A percentile compares a stretch with the other conserved stretches of the same genome.
Evolutionary conservation across 495 filamentous ascomycete species (phyloP).

Genomic region (Podospora australis): DNA sequence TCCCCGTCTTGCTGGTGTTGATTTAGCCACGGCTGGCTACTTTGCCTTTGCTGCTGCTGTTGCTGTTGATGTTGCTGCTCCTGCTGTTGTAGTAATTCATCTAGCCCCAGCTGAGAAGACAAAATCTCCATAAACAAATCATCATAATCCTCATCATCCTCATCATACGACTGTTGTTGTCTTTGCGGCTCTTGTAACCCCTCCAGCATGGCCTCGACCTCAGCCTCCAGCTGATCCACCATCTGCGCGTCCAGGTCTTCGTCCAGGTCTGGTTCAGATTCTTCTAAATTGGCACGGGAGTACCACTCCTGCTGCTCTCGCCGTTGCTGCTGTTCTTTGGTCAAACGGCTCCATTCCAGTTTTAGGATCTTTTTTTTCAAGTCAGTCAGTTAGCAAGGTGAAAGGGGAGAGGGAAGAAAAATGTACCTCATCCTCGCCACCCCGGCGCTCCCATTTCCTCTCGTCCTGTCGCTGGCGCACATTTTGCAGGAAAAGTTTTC

Average conservation of each 20-base stretch:
- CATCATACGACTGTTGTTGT: background rate
- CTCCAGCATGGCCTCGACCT: constrained; percentile 50
- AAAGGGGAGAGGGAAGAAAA: background rate
- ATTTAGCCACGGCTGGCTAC: too few relatives aligned
- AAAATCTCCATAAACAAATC: constrained; percentile 48
- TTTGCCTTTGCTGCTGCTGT: constrained; percentile 1
- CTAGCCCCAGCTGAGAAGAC: constrained; percentile 1
- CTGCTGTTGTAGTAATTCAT: background rate
- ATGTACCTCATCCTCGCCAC: constrained; percentile 70
- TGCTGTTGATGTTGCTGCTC: background rate
- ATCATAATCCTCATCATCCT: constrained; percentile 57
- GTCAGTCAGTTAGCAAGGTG: constrained; percentile 8
- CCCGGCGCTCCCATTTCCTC: constrained; percentile 55
- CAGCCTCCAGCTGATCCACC: constrained; percentile 40
- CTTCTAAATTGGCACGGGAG: too few relatives aligned
- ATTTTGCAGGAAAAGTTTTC: constrained; percentile 67
- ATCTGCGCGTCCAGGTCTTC: constrained; percentile 13
- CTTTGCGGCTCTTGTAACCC: constrained; percentile 8
- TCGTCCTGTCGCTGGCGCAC: constrained; percentile 68
- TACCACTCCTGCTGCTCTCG: constrained; percentile 39
- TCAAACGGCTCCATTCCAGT: constrained; percentile 39
- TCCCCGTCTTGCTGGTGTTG: too few relatives aligned
- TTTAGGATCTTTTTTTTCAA: constrained; percentile 35
- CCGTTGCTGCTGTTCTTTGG: constrained; percentile 31
- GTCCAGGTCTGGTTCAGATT: constrained; percentile 29